Base-by-base conservation (phyloP, 2,329 filamentous ascomycete species). In the Beauveria australis region DNA sequence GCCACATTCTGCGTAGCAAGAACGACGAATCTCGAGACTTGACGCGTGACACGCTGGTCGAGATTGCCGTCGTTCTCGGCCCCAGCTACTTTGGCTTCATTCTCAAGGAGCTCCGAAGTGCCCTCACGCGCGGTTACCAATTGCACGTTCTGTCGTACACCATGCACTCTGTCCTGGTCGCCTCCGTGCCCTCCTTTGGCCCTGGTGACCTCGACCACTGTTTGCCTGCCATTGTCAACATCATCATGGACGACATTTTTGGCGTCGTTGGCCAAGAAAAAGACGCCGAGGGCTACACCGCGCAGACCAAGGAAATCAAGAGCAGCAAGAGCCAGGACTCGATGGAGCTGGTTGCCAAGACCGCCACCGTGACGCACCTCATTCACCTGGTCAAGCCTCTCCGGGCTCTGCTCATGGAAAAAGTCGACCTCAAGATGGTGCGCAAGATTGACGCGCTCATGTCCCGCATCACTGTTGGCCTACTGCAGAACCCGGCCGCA, bases 201-300 rank as follows among this genome's bases (percentile, higher is more conserved):
- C 86, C 91, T 19, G 94, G 95, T 26, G 91, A 93, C 66, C 78
- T 99, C 33, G 91, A 99, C 69, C 92, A 97, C 70, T 96, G 92
- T 69, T 78, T 97, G 9, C 77, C 83, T 3, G 81, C 88, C 12
- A 86, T 97, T 48, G 86, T 95, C 51, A 82, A 85, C 1, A 85
- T 99, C 48, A 88, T 97, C 64, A 94, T 99, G 90, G 94, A 99
- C 69, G 95, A 99, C 70, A 94, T 95, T 14, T 99, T 99, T 70
- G 95, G 95, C 33, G 85, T 86, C 6, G 89, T 89, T 40, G 94
- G 94, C 2, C 89, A 96, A 75, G 93, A 99, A 70, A 99, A 99
- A 74, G 94, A 99, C 68, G 93, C 93, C 0, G 92, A 97, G 67
- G 94, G 92, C 58, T 99, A 99, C 72, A 88, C 89, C 60, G 96